phyloP scores from a whole-genome alignment of 768 basidiomycete species.

The Tulasnella sp. region DNA sequence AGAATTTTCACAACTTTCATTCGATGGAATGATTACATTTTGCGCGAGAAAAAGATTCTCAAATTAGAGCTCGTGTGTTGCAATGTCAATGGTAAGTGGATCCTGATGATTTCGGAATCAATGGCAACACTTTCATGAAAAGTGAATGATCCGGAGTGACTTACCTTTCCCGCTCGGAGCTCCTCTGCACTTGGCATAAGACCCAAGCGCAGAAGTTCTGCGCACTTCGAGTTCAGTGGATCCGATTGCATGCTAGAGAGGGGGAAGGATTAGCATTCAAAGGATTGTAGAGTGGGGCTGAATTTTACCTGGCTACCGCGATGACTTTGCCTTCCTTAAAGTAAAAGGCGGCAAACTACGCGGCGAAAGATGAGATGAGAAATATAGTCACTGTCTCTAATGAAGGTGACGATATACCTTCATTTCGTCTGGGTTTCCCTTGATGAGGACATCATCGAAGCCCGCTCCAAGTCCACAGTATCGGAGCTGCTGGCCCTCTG shows the following conservation, averaged over 20 bases:
- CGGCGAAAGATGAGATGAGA: neutral
- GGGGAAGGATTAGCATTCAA: neutral
- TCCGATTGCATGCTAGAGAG: conserved; percentile 59
- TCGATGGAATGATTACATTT: no score
- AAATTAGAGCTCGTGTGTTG: no score
- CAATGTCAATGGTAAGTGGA: neutral
- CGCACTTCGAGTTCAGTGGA: conserved; percentile 63
- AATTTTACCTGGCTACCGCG: conserved; percentile 41
- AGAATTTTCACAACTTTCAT: no score
- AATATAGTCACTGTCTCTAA: neutral
- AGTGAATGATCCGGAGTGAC: no score
- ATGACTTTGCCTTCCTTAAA: conserved; percentile 47
- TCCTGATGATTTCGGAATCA: no score
- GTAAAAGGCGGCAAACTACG: conserved; percentile 71
- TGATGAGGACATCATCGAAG: conserved; percentile 66
- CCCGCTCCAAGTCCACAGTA: conserved; percentile 63
- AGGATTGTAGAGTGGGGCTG: neutral
- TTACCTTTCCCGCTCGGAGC: conserved; percentile 59
- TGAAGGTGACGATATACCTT: conserved; percentile 41
- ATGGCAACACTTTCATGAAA: no score
- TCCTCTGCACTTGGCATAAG: conserved; percentile 70
- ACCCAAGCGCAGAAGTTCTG: conserved; percentile 63
- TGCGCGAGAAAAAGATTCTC: no score
- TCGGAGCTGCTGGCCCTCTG: conserved; percentile 75
- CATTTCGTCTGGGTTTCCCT: conserved; percentile 59